Percentiles rank a stretch among this genome's conserved stretches.
These are phyloP conservation scores for Drosera spatulata DNA, from an alignment of 179 eudicot species.

Conservation along the genomic window DNA sequence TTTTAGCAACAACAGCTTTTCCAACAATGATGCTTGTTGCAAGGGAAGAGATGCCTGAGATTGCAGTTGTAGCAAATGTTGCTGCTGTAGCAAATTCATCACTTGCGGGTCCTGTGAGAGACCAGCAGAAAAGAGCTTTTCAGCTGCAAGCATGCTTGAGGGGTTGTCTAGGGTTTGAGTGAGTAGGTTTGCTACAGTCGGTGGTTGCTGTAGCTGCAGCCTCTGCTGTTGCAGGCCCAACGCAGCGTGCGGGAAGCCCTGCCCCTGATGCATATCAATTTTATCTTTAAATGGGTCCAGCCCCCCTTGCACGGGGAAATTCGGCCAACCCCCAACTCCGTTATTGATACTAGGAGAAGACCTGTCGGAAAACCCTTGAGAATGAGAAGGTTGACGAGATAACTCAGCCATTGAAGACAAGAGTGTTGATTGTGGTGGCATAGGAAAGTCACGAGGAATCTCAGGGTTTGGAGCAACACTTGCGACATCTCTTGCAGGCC, in stretches of 20 bases:
- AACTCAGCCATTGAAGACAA: slow-evolving; percentile 39
- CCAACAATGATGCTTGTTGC: slow-evolving; percentile 61
- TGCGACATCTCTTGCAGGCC: slow-evolving; percentile 56
- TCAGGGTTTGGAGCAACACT: slow-evolving; percentile 38
- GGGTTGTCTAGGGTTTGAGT: slow-evolving; percentile 45
- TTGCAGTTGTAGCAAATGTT: slow-evolving; percentile 60
- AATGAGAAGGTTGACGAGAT: slow-evolving; percentile 29
- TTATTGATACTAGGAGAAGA: slow-evolving; percentile 34
- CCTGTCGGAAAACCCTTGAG: slow-evolving; percentile 63
- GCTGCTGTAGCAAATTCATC: slow-evolving; percentile 71
- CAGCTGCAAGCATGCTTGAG: slow-evolving; percentile 31
- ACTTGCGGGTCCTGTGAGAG: slow-evolving; percentile 77
- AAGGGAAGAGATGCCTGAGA: slow-evolving; percentile 44
- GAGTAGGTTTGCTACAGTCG: slow-evolving; percentile 34
- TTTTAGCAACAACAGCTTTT: slow-evolving; percentile 61
- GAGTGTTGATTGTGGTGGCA: slow-evolving; percentile 32
- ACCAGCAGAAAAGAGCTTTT: slow-evolving; percentile 60
- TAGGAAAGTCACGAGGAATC: slow-evolving; percentile 23
- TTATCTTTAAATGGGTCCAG: slow-evolving; percentile 48
- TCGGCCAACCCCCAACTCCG: slow-evolving; percentile 49
- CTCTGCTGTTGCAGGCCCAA: slow-evolving; percentile 56
- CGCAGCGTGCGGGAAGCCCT: slow-evolving; percentile 44
- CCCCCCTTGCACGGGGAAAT: slow-evolving; percentile 47
- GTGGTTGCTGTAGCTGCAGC: slow-evolving; percentile 50
- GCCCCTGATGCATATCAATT: slow-evolving; percentile 47